phyloP scores from a whole-genome alignment of 345 rosid genomes.

The Brassica juncea region DNA sequence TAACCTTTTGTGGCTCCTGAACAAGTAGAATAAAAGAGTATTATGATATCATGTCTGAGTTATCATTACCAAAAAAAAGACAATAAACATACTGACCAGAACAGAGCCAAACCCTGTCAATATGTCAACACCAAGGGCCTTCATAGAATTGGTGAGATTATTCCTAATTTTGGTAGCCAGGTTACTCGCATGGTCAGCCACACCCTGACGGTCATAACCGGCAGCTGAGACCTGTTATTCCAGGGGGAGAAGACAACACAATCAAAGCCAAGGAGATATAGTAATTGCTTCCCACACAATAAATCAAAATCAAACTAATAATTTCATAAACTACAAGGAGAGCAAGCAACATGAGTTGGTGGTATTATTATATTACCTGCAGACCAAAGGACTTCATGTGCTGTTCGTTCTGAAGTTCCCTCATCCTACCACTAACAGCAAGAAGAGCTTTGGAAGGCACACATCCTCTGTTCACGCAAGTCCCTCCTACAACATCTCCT shows the following conservation, averaged over 20 bases:
- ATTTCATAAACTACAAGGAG: background rate
- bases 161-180: constrained; percentile 87
- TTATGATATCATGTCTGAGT: constrained; percentile 3
- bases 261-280: constrained; percentile 6
- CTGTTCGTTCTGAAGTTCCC: constrained; percentile 92
- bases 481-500: constrained; percentile 49
- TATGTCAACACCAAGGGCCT: constrained; percentile 92
- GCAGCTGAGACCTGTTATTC: constrained; percentile 78
- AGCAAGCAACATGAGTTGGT: background rate
- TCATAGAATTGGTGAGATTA: constrained; percentile 91
- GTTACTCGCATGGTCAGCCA: constrained; percentile 94
- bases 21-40: constrained; percentile 12
- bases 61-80: background rate
- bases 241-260: background rate
- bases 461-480: constrained; percentile 87
- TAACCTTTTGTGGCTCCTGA: constrained; percentile 94
- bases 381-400: constrained; percentile 94
- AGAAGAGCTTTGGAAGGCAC: constrained; percentile 98
- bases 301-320: background rate
- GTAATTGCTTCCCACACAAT: background rate
- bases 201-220: constrained; percentile 91
- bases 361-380: constrained; percentile 54
- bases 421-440: constrained; percentile 97
- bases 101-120: constrained; percentile 82
- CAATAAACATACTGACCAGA: constrained; percentile 55